These are phyloP conservation scores for Eucalyptus marginata DNA, from an alignment of 345 rosid species.

Conservation along the genomic window DNA sequence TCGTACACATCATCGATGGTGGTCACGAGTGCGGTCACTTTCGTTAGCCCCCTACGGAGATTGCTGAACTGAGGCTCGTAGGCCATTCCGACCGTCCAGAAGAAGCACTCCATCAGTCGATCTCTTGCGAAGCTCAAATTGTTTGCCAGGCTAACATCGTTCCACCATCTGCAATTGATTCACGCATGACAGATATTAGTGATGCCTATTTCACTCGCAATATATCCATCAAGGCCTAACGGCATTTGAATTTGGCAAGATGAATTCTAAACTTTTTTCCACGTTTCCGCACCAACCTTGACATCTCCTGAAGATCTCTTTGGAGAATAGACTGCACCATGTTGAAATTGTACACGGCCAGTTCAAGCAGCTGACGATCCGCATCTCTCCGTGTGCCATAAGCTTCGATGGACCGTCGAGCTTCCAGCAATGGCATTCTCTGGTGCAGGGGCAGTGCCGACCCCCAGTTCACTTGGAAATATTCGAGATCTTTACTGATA, in stretches of 20 bases:
- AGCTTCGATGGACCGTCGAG: slow-evolving; percentile 16
- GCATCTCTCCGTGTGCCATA: background rate
- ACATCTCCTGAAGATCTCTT: slow-evolving; percentile 15
- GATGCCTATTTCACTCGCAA: background rate
- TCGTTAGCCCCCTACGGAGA: slow-evolving; percentile 12
- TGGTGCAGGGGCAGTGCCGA: slow-evolving; percentile 18
- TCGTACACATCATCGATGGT: slow-evolving; percentile 31
- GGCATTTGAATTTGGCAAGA: background rate
- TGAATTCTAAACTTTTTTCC: background rate
- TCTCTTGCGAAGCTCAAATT: slow-evolving; percentile 28
- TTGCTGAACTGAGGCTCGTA: slow-evolving; percentile 9
- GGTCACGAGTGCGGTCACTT: slow-evolving; percentile 15
- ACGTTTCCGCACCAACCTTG: background rate
- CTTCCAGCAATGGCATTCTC: slow-evolving; percentile 12
- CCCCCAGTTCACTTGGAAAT: slow-evolving; percentile 1
- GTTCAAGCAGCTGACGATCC: slow-evolving; percentile 5
- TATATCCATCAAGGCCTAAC: background rate
- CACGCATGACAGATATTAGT: background rate
- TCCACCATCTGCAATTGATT: slow-evolving; percentile 23
- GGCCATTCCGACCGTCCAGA: slow-evolving; percentile 19
- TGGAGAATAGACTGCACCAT: slow-evolving; percentile 15
- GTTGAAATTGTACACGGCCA: slow-evolving; percentile 34
- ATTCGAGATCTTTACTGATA: background rate
- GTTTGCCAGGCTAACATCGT: background rate
- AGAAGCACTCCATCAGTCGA: slow-evolving; percentile 34